Conservation (phyloP, 352 stramenopile species). For the Pythium phragmiticola region DNA sequence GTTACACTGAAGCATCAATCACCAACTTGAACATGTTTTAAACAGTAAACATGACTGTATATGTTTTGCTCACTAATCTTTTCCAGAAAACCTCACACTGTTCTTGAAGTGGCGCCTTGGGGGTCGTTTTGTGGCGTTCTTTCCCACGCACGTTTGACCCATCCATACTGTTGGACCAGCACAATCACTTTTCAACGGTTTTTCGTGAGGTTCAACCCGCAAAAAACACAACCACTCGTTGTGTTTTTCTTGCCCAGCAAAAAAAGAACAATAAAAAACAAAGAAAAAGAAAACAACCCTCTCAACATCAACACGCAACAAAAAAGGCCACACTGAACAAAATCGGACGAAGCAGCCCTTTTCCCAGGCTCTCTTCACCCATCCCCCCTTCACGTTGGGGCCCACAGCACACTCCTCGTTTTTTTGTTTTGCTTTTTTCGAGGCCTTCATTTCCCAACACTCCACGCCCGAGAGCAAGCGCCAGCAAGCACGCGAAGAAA, state of each 20-base stretch:
- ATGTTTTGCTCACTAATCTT: conserved; percentile 4
- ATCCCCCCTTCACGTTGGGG: background rate
- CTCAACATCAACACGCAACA: conserved; percentile 5
- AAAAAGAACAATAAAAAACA: conserved; percentile 6
- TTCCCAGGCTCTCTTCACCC: background rate
- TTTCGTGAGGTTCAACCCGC: background rate
- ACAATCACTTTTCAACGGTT: background rate
- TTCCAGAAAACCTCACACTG: background rate
- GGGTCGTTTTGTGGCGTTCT: background rate
- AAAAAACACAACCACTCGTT: too few species aligned
- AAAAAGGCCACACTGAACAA: background rate
- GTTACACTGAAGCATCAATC: background rate
- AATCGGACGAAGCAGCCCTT: background rate
- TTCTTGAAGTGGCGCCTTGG: conserved; percentile 5
- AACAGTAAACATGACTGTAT: background rate
- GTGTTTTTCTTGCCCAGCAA: background rate
- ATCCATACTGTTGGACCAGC: conserved; percentile 5
- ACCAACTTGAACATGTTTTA: background rate
- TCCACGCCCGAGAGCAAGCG: conserved; percentile 1
- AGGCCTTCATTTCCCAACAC: conserved; percentile 5
- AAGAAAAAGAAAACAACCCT: conserved; percentile 11
- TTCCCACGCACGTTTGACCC: conserved; percentile 15
- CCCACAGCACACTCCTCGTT: background rate
- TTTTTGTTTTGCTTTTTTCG: conserved; percentile 7
- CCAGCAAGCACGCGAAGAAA: background rate